Evolutionary conservation across 768 basidiomycete species (phyloP).

Genomic region (Pleurotus giganteus): DNA sequence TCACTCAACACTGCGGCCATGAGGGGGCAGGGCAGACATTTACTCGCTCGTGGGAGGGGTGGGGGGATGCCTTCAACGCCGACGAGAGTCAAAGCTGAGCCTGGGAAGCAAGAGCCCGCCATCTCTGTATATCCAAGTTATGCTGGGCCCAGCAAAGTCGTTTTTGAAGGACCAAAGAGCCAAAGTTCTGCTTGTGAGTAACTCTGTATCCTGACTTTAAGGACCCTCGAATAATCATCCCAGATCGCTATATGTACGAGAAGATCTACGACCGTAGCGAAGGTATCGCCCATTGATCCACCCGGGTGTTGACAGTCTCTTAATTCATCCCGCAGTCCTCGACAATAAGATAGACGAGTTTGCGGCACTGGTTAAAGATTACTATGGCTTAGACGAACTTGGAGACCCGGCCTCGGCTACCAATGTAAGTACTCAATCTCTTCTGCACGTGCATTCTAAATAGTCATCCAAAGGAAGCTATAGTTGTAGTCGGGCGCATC

Average conservation of each 20-base stretch:
- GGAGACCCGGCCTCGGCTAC: constrained; percentile 63
- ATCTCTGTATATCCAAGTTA: constrained; percentile 14
- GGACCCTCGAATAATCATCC: background rate
- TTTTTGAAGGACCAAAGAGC: constrained; percentile 38
- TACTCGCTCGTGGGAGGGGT: constrained; percentile 24
- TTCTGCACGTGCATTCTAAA: background rate
- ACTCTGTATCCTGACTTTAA: background rate
- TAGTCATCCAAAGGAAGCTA: constrained; percentile 46
- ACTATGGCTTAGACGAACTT: constrained; percentile 72
- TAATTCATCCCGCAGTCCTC: constrained; percentile 46
- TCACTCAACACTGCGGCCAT: constrained; percentile 30
- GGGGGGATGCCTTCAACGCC: constrained; percentile 16
- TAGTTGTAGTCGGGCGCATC: constrained; percentile 73
- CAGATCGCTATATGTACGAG: constrained; percentile 95
- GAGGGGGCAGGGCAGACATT: constrained; percentile 2
- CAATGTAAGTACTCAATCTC: constrained; percentile 29
- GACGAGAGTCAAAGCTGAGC: constrained; percentile 15
- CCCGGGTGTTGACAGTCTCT: background rate
- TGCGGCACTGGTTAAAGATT: constrained; percentile 65
- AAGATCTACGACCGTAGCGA: constrained; percentile 82
- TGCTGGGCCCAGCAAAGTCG: constrained; percentile 26
- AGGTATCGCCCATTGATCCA: constrained; percentile 40
- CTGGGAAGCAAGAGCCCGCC: constrained; percentile 35
- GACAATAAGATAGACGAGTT: constrained; percentile 89
- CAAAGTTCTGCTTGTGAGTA: constrained; percentile 58